Percentiles rank a stretch among this genome's conserved stretches.
phyloP scores from a whole-genome alignment of 2,329 filamentous ascomycete genomes.

The Aspergillus novofumigatus region DNA sequence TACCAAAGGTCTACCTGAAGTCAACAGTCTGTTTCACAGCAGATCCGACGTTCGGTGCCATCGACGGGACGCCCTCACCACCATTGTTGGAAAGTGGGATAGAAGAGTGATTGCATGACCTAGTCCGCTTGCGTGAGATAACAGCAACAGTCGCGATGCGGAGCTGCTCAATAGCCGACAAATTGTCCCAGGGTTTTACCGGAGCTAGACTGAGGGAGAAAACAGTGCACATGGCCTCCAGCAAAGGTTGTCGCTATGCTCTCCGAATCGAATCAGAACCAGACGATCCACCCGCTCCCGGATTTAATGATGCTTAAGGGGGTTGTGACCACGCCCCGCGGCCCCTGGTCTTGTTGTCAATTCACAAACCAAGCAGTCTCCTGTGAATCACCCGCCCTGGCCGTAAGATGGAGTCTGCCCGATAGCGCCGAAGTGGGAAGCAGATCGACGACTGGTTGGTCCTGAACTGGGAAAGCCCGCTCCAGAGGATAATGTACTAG shows the following conservation, averaged over 20 bases:
- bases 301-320: not conserved
- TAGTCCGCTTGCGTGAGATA: not conserved
- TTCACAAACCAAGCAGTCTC: not conserved
- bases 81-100: not conserved
- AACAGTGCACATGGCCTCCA: not conserved
- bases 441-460: slow-evolving; percentile 24
- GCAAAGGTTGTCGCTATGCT: not conserved
- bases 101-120: not conserved
- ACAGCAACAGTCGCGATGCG: not conserved
- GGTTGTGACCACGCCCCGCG: not conserved
- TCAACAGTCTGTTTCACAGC: not conserved
- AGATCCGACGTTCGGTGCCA: not conserved
- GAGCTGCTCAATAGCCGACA: not conserved
- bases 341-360: not conserved
- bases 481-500: slow-evolving; percentile 25
- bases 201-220: not conserved
- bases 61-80: not conserved
- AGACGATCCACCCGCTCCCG: not conserved
- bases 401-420: slow-evolving; percentile 47
- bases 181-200: not conserved
- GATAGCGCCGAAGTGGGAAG: slow-evolving; percentile 37
- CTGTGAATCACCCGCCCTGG: slow-evolving; percentile 42
- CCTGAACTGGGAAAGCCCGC: slow-evolving; percentile 20
- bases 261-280: not conserved
- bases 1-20: not conserved